Evolutionary conservation across 306 rosid genomes (phyloP), one percentile per base, ranked within the genome.

Genomic region (Pyrus communis): DNA sequence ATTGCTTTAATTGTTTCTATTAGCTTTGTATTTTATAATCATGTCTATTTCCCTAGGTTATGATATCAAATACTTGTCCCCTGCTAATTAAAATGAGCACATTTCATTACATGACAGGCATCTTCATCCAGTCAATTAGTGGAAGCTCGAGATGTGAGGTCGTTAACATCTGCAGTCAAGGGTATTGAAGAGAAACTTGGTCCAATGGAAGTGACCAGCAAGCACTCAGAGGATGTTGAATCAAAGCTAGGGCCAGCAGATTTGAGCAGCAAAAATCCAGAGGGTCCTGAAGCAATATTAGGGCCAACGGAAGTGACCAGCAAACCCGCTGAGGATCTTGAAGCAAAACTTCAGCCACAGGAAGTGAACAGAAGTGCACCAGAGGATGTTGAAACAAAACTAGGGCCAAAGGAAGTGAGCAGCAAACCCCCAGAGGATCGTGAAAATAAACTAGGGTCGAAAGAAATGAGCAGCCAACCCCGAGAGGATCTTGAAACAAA

Each of bases 91-190:
- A 65, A 31, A 58, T 70, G 62, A 54, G 71, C 40, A 78, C 30
- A 25, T 61, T 70, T 70, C 9, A 23, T 81, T 21, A 30, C 76
- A 74, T 77, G 74, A 30, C 71, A 94, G 96, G 85, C 76, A 68
- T 80, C 87, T 68, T 78, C 88, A 71, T 71, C 62, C 64, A 77
- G 67, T 76, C 71, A 58, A 64, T 84, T 91, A 64, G 83, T 77
- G 23, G 84, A 70, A 22, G 91, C 90, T 25, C 88, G 84, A 71
- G 86, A 91, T 75, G 80, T 86, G 64, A 89, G 98, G 84, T 82
- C 89, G 6, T 82, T 94, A 67, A 88, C 79, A 77, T 75, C 49
- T 10, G 31, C 78, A 42, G 87, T 91, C 65, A 91, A 88, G 82
- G 86, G 85, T 73, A 73, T 88, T 75, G 94, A 91, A 63, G 69